Evolutionary conservation across 2,329 filamentous ascomycete species (phyloP).

Genomic region (Trichoderma cornu-damae): DNA sequence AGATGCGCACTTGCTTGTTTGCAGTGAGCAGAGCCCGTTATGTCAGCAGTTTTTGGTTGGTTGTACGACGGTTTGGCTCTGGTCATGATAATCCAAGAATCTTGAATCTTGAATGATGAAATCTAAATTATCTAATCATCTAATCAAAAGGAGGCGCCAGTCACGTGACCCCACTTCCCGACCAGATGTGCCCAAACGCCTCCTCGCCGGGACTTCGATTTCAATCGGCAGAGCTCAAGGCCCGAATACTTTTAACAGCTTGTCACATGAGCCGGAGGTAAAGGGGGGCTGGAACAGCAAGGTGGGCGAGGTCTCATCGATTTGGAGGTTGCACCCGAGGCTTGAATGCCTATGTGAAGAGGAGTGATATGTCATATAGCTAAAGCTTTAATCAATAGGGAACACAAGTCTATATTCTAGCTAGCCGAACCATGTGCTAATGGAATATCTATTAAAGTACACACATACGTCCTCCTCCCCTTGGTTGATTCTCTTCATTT

Average conservation of each 20-base stretch:
- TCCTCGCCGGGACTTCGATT: not conserved
- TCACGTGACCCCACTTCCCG: not conserved
- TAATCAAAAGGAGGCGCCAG: not conserved
- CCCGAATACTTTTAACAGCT: not conserved
- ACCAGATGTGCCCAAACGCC: not conserved
- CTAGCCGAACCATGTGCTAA: too few species aligned
- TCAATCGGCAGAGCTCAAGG: not conserved
- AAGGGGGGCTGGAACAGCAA: not conserved
- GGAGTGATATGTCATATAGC: too few species aligned
- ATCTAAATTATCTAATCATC: too few species aligned
- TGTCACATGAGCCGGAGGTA: not conserved
- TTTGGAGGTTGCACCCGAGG: constrained; percentile 6
- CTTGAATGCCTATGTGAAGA: too few species aligned
- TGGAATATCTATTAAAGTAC: too few species aligned
- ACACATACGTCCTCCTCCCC: too few species aligned
- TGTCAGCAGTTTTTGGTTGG: not conserved
- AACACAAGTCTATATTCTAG: too few species aligned
- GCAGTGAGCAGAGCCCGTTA: not conserved
- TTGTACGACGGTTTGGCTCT: not conserved
- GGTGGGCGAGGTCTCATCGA: not conserved
- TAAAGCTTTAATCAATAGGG: too few species aligned
- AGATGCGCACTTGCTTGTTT: not conserved
- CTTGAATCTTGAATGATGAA: too few species aligned
- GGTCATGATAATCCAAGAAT: too few species aligned
- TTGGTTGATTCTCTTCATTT: too few species aligned